Evolutionary conservation across 148 eudicot genomes (phyloP).

Genomic region (Silene latifolia): DNA sequence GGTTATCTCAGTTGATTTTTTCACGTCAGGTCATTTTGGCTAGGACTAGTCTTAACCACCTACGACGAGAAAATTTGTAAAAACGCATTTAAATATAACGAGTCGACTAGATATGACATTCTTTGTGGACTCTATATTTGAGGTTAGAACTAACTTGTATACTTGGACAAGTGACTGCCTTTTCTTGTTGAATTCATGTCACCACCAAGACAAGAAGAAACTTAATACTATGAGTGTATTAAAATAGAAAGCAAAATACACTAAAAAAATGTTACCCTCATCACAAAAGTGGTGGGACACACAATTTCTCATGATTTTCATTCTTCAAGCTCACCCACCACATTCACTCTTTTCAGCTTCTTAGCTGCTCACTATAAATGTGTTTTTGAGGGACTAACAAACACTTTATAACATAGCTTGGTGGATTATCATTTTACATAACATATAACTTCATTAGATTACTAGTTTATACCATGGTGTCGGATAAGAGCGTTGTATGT

Average conservation of each 20-base stretch:
- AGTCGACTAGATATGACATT: not conserved
- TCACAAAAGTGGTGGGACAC: conserved; percentile 2
- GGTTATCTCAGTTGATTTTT: too few relatives aligned
- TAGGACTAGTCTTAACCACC: not conserved
- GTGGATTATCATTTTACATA: not conserved
- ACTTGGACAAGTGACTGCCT: not conserved
- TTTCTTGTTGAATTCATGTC: not conserved
- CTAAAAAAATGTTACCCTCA: not conserved
- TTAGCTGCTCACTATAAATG: conserved; percentile 12
- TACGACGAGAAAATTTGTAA: not conserved
- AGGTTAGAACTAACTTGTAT: not conserved
- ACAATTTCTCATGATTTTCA: conserved; percentile 12
- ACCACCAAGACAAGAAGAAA: too few relatives aligned
- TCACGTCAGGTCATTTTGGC: not conserved
- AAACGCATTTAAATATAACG: not conserved
- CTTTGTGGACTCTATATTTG: not conserved
- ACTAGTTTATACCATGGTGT: conserved; percentile 14
- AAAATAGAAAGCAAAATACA: not conserved
- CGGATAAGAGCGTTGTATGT: conserved; percentile 18
- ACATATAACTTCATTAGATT: not conserved
- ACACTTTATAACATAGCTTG: not conserved
- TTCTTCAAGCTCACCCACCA: too few relatives aligned
- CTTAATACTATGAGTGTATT: not conserved
- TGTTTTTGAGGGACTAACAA: not conserved
- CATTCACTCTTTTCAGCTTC: not conserved